phyloP scores from a whole-genome alignment of 1,139 yeast genomes.

The Candida frijolesensis region DNA sequence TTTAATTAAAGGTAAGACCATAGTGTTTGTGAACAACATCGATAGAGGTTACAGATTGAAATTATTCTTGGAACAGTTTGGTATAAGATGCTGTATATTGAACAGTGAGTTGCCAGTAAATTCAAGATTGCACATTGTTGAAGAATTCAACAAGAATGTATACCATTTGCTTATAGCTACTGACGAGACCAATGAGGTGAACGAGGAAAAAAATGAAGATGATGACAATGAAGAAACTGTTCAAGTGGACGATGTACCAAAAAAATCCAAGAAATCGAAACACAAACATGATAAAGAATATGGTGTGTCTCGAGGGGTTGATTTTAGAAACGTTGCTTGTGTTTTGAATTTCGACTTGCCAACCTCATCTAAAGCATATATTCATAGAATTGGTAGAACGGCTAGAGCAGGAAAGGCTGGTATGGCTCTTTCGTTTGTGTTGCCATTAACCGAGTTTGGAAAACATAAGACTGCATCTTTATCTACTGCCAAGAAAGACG shows the following conservation, averaged over 20 bases:
- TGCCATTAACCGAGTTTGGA: constrained; percentile 81
- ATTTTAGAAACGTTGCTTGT: constrained; percentile 94
- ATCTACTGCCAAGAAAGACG: constrained; percentile 77
- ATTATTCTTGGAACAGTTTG: constrained; percentile 91
- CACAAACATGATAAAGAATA: constrained; percentile 67
- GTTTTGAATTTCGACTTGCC: constrained; percentile 96
- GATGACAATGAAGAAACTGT: constrained; percentile 39
- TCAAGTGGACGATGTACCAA: constrained; percentile 40
- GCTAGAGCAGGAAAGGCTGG: constrained; percentile 98
- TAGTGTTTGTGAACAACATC: constrained; percentile 88
- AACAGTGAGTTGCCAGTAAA: constrained; percentile 93
- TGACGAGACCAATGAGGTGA: constrained; percentile 73
- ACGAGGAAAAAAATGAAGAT: constrained; percentile 51
- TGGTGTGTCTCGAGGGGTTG: constrained; percentile 97
- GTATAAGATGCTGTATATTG: constrained; percentile 82
- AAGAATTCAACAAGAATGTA: constrained; percentile 89
- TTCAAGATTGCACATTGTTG: constrained; percentile 92
- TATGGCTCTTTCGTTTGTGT: constrained; percentile 90
- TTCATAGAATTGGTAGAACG: constrained; percentile 95
- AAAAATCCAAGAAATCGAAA: constrained; percentile 28
- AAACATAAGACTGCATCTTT: constrained; percentile 83
- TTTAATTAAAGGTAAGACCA: constrained; percentile 87
- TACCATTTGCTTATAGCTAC: constrained; percentile 91
- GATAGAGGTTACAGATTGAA: constrained; percentile 95
- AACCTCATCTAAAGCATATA: constrained; percentile 82